phyloP scores from a whole-genome alignment of 2,329 filamentous ascomycete species.

The Fusarium setosum region DNA sequence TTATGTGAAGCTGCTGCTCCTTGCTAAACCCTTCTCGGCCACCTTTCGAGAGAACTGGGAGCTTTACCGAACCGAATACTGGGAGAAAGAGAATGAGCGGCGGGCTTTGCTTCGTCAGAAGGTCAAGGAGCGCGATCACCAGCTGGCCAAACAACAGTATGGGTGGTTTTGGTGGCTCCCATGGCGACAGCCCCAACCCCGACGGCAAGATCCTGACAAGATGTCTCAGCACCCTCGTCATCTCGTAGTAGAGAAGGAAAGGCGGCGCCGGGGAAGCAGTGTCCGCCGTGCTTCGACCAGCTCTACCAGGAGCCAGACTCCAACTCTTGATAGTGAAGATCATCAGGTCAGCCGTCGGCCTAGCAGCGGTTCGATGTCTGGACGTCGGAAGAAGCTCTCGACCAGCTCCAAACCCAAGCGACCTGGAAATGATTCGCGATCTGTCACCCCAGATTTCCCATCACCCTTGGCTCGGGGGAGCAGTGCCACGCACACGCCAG shows the following conservation, averaged over 20 bases:
- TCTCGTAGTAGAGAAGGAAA: slow-evolving; percentile 57
- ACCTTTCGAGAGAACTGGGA: slow-evolving; percentile 98
- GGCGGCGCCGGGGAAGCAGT: slow-evolving; percentile 63
- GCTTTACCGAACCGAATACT: slow-evolving; percentile 91
- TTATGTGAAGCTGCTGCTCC: slow-evolving; percentile 87
- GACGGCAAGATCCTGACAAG: slow-evolving; percentile 53
- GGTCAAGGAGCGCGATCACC: slow-evolving; percentile 74
- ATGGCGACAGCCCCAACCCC: slow-evolving; percentile 61
- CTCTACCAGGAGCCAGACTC: slow-evolving; percentile 62
- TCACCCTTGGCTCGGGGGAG: slow-evolving; percentile 65
- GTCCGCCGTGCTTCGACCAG: slow-evolving; percentile 64
- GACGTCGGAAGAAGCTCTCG: slow-evolving; percentile 63
- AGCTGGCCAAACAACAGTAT: slow-evolving; percentile 74
- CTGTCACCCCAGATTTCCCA: slow-evolving; percentile 65
- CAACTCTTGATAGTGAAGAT: slow-evolving; percentile 60
- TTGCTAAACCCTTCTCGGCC: slow-evolving; percentile 94
- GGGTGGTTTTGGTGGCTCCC: slow-evolving; percentile 90
- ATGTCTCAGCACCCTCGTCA: slow-evolving; percentile 52
- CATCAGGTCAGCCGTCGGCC: slow-evolving; percentile 54
- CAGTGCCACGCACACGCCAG: slow-evolving; percentile 44
- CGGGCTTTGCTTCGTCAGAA: slow-evolving; percentile 78
- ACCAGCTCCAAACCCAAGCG: slow-evolving; percentile 57
- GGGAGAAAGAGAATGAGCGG: slow-evolving; percentile 95
- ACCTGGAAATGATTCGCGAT: slow-evolving; percentile 60
- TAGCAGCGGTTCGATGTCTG: slow-evolving; percentile 61